Percentiles rank a stretch among this genome's conserved stretches.
phyloP scores from a whole-genome alignment of 2,329 filamentous ascomycete species.

The Fusarium irregulare region DNA sequence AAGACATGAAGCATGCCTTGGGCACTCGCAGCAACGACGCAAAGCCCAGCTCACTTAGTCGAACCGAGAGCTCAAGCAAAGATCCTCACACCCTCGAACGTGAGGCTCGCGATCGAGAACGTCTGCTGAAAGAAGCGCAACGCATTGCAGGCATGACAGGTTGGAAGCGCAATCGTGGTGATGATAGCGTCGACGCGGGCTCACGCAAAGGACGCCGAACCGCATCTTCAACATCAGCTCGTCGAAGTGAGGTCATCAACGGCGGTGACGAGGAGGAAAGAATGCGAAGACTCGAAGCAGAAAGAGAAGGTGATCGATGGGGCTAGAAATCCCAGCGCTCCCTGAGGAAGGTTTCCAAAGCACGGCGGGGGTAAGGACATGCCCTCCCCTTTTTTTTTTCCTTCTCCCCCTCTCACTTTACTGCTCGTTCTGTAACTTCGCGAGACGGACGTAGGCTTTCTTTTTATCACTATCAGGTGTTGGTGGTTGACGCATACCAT shows the following conservation, averaged over 20 bases:
- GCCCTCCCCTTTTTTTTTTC: background rate
- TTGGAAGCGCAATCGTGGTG: constrained; percentile 63
- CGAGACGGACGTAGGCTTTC: constrained; percentile 3
- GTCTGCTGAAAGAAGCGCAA: constrained; percentile 75
- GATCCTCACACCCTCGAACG: constrained; percentile 75
- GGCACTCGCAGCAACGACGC: constrained; percentile 56
- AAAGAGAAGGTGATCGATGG: constrained; percentile 67
- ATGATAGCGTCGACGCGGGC: constrained; percentile 52
- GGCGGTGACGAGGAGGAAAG: constrained; percentile 64
- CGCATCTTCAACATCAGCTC: constrained; percentile 46
- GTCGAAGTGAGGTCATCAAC: constrained; percentile 61
- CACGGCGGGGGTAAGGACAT: constrained; percentile 18
- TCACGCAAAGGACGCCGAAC: constrained; percentile 57
- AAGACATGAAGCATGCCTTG: constrained; percentile 56
- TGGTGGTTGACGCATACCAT: constrained; percentile 19
- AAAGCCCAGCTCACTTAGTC: constrained; percentile 51
- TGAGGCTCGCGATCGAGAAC: constrained; percentile 73
- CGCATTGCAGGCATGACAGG: constrained; percentile 67
- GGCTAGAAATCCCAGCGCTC: constrained; percentile 46
- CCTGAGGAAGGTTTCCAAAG: constrained; percentile 13
- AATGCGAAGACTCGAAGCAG: constrained; percentile 67
- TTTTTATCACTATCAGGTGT: constrained; percentile 19
- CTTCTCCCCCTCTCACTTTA: background rate
- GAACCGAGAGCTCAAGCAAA: constrained; percentile 39
- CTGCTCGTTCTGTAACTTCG: background rate